Evolutionary conservation across 1,284 basidiomycete genomes (phyloP).

Genomic region (Macrocystidia cucumis): DNA sequence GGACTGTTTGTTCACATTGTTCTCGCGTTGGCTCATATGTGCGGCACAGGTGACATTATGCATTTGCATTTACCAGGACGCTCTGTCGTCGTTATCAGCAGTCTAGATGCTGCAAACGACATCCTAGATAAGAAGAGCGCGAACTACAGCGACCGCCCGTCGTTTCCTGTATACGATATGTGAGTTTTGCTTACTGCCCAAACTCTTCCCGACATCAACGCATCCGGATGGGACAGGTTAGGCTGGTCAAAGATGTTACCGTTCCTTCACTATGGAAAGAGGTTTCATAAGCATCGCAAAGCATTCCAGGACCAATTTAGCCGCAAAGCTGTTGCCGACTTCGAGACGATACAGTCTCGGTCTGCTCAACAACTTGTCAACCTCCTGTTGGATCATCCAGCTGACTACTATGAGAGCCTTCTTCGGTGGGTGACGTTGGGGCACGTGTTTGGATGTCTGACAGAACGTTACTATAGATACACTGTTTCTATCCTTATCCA

Average conservation of each 20-base stretch:
- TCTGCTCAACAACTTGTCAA: slow-evolving; percentile 9
- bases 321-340: slow-evolving; percentile 4
- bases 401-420: slow-evolving; percentile 1
- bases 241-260: slow-evolving; percentile 9
- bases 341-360: slow-evolving; percentile 6
- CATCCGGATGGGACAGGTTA: slow-evolving; percentile 8
- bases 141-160: slow-evolving; percentile 18
- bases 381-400: slow-evolving; percentile 7
- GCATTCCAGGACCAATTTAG: slow-evolving; percentile 11
- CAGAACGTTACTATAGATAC: slow-evolving; percentile 9
- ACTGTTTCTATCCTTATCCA: slow-evolving; percentile 13
- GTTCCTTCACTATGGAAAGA: slow-evolving; percentile 11
- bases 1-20: no score
- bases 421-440: neutral
- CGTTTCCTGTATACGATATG: slow-evolving; percentile 7
- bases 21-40: no score
- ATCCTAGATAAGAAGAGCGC: slow-evolving; percentile 23
- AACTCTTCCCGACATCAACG: no score
- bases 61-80: slow-evolving; percentile 18
- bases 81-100: slow-evolving; percentile 23
- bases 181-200: slow-evolving; percentile 5
- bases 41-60: slow-evolving; percentile 17
- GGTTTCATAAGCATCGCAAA: slow-evolving; percentile 12
- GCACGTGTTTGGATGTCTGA: neutral
- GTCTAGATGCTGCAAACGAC: slow-evolving; percentile 17